Evolutionary conservation across 495 filamentous ascomycete species (phyloP).

Genomic region (Ascodesmis nigricans): DNA sequence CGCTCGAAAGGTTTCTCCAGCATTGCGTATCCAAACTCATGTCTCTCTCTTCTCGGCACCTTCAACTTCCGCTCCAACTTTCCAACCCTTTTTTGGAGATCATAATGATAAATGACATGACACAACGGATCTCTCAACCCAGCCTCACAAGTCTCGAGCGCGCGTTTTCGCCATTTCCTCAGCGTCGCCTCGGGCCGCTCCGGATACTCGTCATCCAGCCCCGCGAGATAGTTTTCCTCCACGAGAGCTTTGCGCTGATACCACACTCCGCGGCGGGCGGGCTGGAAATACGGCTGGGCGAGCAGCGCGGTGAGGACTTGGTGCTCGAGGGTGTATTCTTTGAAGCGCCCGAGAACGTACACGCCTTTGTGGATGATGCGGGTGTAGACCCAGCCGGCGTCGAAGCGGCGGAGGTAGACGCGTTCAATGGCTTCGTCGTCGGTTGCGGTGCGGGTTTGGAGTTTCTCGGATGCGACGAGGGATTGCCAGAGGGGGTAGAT

Average conservation of each 20-base stretch:
- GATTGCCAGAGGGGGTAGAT: constrained; percentile 61
- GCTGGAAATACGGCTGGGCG: constrained; percentile 60
- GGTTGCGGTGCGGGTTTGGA: constrained; percentile 24
- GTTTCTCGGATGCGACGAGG: constrained; percentile 53
- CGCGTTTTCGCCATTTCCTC: constrained; percentile 63
- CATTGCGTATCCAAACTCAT: constrained; percentile 74
- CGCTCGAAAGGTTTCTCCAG: constrained; percentile 54
- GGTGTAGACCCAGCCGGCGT: constrained; percentile 81
- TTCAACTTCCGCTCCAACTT: constrained; percentile 70
- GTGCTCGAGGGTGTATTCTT: constrained; percentile 59
- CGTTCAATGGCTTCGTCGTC: constrained; percentile 65
- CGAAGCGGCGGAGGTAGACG: constrained; percentile 76
- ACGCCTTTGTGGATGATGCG: constrained; percentile 76
- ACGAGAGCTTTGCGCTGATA: constrained; percentile 87
- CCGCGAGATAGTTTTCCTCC: constrained; percentile 85
- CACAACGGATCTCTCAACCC: constrained; percentile 73
- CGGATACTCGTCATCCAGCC: constrained; percentile 27
- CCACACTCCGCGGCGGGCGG: constrained; percentile 69
- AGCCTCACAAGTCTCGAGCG: constrained; percentile 62
- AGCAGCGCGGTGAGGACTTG: constrained; percentile 54
- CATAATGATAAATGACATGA: constrained; percentile 80
- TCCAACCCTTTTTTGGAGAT: constrained; percentile 72
- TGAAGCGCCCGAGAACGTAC: constrained; percentile 60
- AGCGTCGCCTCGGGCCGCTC: constrained; percentile 36
- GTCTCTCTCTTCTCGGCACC: constrained; percentile 66